Evolutionary conservation across 192 early-diverging fungal species (phyloP).

Genomic region (Paraglomus brasilianum): DNA sequence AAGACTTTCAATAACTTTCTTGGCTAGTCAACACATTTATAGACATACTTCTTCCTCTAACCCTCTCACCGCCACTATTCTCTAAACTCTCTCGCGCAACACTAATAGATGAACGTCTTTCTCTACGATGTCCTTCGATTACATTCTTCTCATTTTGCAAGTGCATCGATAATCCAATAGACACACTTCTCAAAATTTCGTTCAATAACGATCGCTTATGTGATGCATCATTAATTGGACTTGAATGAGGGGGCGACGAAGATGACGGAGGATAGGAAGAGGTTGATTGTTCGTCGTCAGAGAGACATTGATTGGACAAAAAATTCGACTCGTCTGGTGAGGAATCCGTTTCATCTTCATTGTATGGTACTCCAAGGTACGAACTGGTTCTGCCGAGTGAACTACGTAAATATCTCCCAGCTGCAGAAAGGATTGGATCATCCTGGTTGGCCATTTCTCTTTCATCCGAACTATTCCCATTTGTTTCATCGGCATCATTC

Average conservation of each 20-base stretch:
- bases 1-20: too few species aligned
- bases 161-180: constrained; percentile 27
- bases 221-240: too few species aligned
- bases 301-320: constrained; percentile 4
- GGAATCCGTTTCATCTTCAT: constrained; percentile 4
- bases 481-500: background rate
- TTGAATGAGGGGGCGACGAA: background rate
- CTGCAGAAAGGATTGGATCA: constrained; percentile 21
- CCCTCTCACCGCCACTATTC: too few species aligned
- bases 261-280: background rate
- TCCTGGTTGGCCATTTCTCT: constrained; percentile 2
- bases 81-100: too few species aligned
- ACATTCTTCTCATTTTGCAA: constrained; percentile 27
- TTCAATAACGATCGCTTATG: constrained; percentile 14
- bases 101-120: background rate
- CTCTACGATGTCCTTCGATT: constrained; percentile 5
- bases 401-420: constrained; percentile 12
- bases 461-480: constrained; percentile 21
- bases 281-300: background rate
- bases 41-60: too few species aligned
- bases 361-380: constrained; percentile 10
- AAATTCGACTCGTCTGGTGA: background rate
- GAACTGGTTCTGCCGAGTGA: background rate
- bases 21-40: too few species aligned
- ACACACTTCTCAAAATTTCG: constrained; percentile 26